Percentiles rank a stretch among this genome's conserved stretches.
Conservation (phyloP, 176 grass and related monocot genomes). For the Oryza nivara region DNA sequence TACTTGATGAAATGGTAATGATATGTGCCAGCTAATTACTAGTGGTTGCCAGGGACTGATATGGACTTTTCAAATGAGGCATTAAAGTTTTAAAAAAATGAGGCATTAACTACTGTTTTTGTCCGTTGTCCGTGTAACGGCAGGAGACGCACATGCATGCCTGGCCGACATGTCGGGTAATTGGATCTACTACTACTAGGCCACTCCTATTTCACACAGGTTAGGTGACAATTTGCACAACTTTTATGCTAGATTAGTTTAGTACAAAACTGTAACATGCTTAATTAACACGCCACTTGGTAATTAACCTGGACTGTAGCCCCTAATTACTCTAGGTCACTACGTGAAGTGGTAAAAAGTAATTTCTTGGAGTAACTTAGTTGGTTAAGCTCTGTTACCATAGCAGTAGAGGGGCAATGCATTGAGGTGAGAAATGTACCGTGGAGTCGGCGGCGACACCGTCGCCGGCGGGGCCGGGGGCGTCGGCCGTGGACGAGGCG, state of each 20-base stretch:
- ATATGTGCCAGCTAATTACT: constrained; percentile 31
- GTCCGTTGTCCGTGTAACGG: constrained; percentile 21
- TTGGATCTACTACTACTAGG: constrained; percentile 17
- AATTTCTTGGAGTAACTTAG: neutral
- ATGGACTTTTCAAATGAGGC: neutral
- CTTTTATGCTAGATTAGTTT: neutral
- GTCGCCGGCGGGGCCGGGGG: constrained; percentile 44
- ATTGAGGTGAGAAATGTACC: constrained; percentile 25
- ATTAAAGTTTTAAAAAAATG: constrained; percentile 33
- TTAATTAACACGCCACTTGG: neutral
- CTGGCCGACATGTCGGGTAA: constrained; percentile 36
- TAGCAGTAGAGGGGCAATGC: neutral
- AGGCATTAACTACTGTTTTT: constrained; percentile 29
- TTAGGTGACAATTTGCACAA: neutral
- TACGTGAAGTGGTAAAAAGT: neutral
- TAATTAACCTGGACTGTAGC: neutral
- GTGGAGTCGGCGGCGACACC: constrained; percentile 34
- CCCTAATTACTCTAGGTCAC: neutral
- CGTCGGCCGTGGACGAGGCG: neutral
- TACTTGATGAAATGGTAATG: neutral
- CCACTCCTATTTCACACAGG: neutral
- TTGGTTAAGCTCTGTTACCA: neutral
- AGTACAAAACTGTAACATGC: neutral
- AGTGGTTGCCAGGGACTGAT: neutral
- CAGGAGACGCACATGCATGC: constrained; percentile 34